A percentile compares a stretch with the other conserved stretches of the same genome.
These are phyloP conservation scores for Amphirosellinia nigrospora DNA, from an alignment of 495 filamentous ascomycete genomes.

Conservation along the genomic window DNA sequence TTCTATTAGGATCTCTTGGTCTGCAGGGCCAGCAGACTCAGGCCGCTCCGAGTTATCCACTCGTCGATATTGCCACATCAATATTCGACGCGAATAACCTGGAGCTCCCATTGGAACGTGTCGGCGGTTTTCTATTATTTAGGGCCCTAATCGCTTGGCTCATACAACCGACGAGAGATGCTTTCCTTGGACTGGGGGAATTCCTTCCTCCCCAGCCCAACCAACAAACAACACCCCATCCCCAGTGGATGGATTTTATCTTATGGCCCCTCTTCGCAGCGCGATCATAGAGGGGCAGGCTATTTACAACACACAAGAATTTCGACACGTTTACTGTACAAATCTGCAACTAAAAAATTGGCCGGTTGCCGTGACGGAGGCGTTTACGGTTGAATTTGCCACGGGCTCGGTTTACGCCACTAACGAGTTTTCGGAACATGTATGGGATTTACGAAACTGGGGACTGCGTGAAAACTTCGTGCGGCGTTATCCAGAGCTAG, in stretches of 20 bases:
- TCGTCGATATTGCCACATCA: slow-evolving; percentile 16
- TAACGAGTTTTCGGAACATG: slow-evolving; percentile 24
- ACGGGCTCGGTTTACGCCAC: slow-evolving; percentile 22
- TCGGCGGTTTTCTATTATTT: slow-evolving; percentile 26
- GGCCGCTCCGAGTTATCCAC: slow-evolving; percentile 5
- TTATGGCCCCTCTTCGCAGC: slow-evolving; percentile 39
- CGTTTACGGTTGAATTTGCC: slow-evolving; percentile 21
- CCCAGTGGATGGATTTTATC: slow-evolving; percentile 42
- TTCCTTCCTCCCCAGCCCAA: slow-evolving; percentile 34
- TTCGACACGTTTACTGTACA: slow-evolving; percentile 35
- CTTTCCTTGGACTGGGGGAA: slow-evolving; percentile 34
- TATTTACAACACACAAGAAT: slow-evolving; percentile 41
- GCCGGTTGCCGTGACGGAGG: slow-evolving; percentile 18
- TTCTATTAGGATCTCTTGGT: slow-evolving; percentile 18
- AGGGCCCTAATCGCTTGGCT: slow-evolving; percentile 38
- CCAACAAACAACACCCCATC: slow-evolving; percentile 38
- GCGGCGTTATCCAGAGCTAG: slow-evolving; percentile 26
- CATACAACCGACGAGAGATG: slow-evolving; percentile 35
- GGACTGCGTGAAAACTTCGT: slow-evolving; percentile 22
- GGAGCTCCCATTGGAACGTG: slow-evolving; percentile 14
- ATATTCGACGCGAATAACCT: slow-evolving; percentile 22
- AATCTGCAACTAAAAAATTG: slow-evolving; percentile 34
- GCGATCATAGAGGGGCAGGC: slow-evolving; percentile 41
- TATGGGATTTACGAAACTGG: slow-evolving; percentile 25
- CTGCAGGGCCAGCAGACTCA: slow-evolving; percentile 1